Percentiles rank a stretch among this genome's conserved stretches.
phyloP scores from a whole-genome alignment of 345 rosid genomes.

The Euclidium syriacum region DNA sequence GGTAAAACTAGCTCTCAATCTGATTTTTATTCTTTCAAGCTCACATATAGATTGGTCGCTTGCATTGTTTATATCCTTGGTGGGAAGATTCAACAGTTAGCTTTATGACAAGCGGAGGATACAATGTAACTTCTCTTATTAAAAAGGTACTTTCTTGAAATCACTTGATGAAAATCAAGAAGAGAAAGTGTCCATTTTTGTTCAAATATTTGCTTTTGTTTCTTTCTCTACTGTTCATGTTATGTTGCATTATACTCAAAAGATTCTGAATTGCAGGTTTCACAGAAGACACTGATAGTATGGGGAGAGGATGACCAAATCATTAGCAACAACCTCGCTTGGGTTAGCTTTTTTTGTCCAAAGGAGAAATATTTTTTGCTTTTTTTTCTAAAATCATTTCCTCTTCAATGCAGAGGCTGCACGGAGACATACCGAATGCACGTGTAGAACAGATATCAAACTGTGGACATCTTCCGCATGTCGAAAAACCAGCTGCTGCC shows the following conservation, averaged over 20 bases:
- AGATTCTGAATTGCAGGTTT: constrained; percentile 41
- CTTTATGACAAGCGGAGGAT: constrained; percentile 89
- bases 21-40: neutral
- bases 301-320: constrained; percentile 94
- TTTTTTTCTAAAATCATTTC: too few relatives aligned
- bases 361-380: too few relatives aligned
- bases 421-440: constrained; percentile 60
- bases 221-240: neutral
- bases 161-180: neutral
- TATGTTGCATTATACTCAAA: neutral
- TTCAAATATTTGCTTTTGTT: neutral
- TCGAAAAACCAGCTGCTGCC: constrained; percentile 57
- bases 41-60: constrained; percentile 65
- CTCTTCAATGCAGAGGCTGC: constrained; percentile 55
- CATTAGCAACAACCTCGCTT: constrained; percentile 67
- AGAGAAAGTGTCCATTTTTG: neutral
- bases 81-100: constrained; percentile 87
- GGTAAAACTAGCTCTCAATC: neutral
- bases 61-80: constrained; percentile 88
- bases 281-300: constrained; percentile 68
- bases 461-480: constrained; percentile 90
- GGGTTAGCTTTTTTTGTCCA: constrained; percentile 40
- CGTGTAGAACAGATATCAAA: constrained; percentile 61
- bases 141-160: constrained; percentile 43
- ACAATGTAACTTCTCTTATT: constrained; percentile 53